These are phyloP conservation scores for Poteriospumella lacustris DNA, from an alignment of 108 stramenopile species.

Conservation along the genomic window DNA sequence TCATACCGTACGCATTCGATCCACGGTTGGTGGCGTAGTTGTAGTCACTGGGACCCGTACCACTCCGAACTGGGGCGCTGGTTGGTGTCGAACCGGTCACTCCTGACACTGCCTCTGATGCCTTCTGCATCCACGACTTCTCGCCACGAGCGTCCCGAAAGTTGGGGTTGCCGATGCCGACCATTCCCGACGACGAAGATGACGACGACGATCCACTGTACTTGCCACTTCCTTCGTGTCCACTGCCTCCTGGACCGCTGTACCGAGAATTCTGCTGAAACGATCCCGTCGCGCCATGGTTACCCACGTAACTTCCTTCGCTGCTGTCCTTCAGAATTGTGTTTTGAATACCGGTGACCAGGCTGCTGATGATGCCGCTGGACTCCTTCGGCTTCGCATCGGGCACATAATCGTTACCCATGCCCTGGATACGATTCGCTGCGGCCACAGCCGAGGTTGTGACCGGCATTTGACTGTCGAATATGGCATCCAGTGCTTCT, in stretches of 20 bases:
- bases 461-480: constrained; percentile 55
- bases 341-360: not conserved
- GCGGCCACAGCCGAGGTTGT: constrained; percentile 26
- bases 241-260: not conserved
- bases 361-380: not conserved
- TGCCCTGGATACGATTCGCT: constrained; percentile 31
- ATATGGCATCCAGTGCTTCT: constrained; percentile 86
- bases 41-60: constrained; percentile 38
- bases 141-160: not conserved
- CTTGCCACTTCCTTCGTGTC: too few species aligned
- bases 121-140: constrained; percentile 3
- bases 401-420: constrained; percentile 17
- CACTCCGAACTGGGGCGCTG: constrained; percentile 8
- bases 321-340: not conserved
- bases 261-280: not conserved
- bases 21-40: constrained; percentile 36
- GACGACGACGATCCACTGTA: not conserved
- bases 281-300: not conserved
- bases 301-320: not conserved
- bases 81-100: not conserved
- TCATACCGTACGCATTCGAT: constrained; percentile 31
- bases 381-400: not conserved
- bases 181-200: not conserved
- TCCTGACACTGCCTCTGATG: not conserved
- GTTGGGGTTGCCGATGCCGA: constrained; percentile 25